Conservation (phyloP, 23 red algal species). For the Gracilaria vermiculophylla region DNA sequence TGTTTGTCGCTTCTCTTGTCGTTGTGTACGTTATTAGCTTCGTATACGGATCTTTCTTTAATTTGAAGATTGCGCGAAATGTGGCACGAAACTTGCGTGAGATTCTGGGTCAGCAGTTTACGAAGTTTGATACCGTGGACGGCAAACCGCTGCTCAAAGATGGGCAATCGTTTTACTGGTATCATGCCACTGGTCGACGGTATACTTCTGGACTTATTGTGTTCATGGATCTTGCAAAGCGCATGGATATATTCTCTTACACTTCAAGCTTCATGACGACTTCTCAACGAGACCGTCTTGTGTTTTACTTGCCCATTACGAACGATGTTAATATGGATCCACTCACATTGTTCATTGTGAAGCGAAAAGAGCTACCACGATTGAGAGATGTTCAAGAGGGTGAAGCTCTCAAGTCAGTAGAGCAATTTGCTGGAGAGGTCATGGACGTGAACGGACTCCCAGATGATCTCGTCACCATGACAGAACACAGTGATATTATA, state of each 20-base stretch:
- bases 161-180: conserved; percentile 58
- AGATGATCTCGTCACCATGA: conserved; percentile 44
- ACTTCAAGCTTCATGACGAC: conserved; percentile 42
- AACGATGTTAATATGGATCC: conserved; percentile 64
- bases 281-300: conserved; percentile 52
- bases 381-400: conserved; percentile 41
- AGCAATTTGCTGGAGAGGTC: conserved; percentile 51
- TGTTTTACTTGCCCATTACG: conserved; percentile 61
- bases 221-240: conserved; percentile 41
- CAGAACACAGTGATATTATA: conserved; percentile 58
- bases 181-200: conserved; percentile 61
- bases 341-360: conserved; percentile 49
- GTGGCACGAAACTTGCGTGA: conserved; percentile 15
- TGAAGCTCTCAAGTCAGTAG: conserved; percentile 4
- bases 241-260: conserved; percentile 66
- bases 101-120: conserved; percentile 47
- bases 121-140: conserved; percentile 7
- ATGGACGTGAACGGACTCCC: conserved; percentile 18
- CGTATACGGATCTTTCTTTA: conserved; percentile 10
- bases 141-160: conserved; percentile 57
- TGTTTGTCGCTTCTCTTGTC: conserved; percentile 34
- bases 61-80: conserved; percentile 24
- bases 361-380: conserved; percentile 45
- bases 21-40: conserved; percentile 44
- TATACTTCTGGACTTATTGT: conserved; percentile 56